These are phyloP conservation scores for Cronartium quercuum DNA, from an alignment of 1,284 basidiomycete species.

Conservation along the genomic window DNA sequence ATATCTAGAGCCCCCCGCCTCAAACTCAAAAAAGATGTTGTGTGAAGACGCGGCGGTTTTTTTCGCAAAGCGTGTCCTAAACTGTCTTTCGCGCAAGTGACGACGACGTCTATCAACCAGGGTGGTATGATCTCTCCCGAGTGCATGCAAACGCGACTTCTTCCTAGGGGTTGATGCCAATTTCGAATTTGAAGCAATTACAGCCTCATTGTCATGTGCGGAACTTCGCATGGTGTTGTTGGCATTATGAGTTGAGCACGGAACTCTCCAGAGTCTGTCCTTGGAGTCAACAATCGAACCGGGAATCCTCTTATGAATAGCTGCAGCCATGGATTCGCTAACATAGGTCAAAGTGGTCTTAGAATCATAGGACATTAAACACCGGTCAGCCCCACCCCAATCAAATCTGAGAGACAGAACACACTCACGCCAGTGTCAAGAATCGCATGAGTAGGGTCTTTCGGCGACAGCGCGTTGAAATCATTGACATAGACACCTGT, in stretches of 20 bases:
- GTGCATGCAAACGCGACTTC: too few relatives aligned
- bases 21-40: slow-evolving; percentile 25
- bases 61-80: too few relatives aligned
- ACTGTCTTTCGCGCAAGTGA: too few relatives aligned
- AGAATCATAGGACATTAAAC: not conserved
- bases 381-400: too few relatives aligned
- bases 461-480: slow-evolving; percentile 3
- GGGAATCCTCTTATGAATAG: slow-evolving; percentile 8
- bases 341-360: slow-evolving; percentile 29
- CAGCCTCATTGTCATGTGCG: too few relatives aligned
- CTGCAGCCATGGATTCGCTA: not conserved
- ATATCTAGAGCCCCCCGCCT: not conserved
- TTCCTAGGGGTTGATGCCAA: too few relatives aligned
- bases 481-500: slow-evolving; percentile 16
- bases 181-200: too few relatives aligned
- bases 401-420: too few relatives aligned
- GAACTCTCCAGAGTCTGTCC: slow-evolving; percentile 26
- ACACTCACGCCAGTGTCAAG: slow-evolving; percentile 32
- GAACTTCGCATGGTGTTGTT: too few relatives aligned
- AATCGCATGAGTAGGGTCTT: slow-evolving; percentile 29
- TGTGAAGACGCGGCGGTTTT: not conserved
- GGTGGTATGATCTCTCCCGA: too few relatives aligned
- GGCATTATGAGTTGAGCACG: not conserved
- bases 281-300: slow-evolving; percentile 8
- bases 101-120: too few relatives aligned